Evolutionary conservation across 345 rosid genomes (phyloP).

Genomic region (Psidium friedrichsthalianum): DNA sequence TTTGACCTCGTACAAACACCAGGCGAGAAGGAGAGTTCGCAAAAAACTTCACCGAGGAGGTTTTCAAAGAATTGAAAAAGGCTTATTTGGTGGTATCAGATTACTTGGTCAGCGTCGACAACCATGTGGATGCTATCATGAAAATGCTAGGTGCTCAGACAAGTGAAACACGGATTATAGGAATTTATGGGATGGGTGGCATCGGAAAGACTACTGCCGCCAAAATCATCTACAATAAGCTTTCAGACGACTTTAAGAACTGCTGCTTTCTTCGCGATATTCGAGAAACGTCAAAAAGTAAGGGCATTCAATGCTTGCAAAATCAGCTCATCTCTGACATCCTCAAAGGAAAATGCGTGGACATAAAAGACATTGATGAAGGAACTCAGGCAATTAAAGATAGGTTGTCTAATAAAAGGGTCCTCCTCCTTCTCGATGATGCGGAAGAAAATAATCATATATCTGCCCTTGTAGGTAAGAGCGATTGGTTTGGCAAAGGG

Average conservation of each 20-base stretch:
- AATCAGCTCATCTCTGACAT: neutral
- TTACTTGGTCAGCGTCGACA: neutral
- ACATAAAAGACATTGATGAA: neutral
- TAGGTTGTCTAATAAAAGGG: neutral
- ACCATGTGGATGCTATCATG: neutral
- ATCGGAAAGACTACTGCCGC: neutral
- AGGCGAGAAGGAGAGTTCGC: neutral
- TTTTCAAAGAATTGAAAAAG: neutral
- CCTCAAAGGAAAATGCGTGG: neutral
- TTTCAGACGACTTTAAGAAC: neutral
- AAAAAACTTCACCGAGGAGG: neutral
- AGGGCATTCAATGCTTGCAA: neutral
- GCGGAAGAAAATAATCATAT: too few species aligned
- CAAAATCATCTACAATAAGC: neutral
- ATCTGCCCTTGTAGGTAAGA: neutral
- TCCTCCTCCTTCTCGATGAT: neutral
- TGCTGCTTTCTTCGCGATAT: neutral
- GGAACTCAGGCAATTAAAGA: neutral
- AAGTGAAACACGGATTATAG: neutral
- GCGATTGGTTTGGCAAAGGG: neutral
- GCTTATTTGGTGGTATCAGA: neutral
- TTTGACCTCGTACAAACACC: neutral
- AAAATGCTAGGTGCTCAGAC: neutral
- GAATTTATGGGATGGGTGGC: slow-evolving; percentile 2
- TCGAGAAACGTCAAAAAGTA: neutral